Evolutionary conservation across 1,139 yeast genomes (phyloP).

Genomic region (Magnusiomyces suaveolens): DNA sequence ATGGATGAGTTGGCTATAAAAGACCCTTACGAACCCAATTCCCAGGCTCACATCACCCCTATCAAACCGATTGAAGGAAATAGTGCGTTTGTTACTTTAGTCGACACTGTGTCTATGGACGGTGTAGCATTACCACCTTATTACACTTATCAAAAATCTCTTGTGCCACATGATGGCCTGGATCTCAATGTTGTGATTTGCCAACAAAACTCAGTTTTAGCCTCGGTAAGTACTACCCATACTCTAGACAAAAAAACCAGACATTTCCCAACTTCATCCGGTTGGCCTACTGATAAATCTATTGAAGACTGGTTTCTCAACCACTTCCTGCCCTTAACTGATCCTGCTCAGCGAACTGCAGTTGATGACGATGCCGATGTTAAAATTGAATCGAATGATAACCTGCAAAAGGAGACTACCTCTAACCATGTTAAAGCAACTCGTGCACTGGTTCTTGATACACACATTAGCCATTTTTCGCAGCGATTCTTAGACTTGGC

Average conservation of each 20-base stretch:
- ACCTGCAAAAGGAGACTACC: not conserved
- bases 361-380: not conserved
- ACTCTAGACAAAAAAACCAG: not conserved
- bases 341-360: not conserved
- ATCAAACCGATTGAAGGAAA: constrained; percentile 3
- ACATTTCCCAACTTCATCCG: not conserved
- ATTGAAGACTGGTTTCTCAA: not conserved
- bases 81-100: not conserved
- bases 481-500: constrained; percentile 1
- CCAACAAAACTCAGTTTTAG: not conserved
- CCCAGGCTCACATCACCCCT: not conserved
- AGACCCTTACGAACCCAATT: not conserved
- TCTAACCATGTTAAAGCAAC: not conserved
- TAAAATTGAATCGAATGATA: not conserved
- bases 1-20: constrained; percentile 5
- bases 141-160: not conserved
- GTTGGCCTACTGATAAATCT: constrained; percentile 6
- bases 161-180: not conserved
- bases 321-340: constrained; percentile 4
- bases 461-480: constrained; percentile 6
- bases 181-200: not conserved
- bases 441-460: constrained; percentile 5
- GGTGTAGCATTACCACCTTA: constrained; percentile 3
- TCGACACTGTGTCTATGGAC: constrained; percentile 5
- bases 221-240: not conserved